Percentiles rank a stretch among this genome's conserved stretches.
Conservation (phyloP, 2,329 filamentous ascomycete genomes). For the Ophidiomyces ophidiicola region DNA sequence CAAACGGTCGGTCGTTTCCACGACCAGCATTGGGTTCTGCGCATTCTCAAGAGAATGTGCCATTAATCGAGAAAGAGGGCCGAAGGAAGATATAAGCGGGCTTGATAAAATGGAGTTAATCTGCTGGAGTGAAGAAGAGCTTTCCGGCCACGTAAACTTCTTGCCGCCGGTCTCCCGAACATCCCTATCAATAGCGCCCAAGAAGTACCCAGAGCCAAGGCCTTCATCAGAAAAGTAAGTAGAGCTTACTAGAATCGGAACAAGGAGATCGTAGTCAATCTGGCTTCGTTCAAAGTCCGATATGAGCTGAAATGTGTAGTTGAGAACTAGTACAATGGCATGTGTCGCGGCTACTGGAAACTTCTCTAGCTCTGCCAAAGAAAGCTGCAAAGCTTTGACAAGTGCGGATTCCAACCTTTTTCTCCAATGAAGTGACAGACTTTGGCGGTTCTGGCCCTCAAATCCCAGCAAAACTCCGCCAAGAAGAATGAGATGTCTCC, state of each 20-base stretch:
- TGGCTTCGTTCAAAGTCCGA: slow-evolving; percentile 46
- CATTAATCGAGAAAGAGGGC: slow-evolving; percentile 50
- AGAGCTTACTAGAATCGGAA: slow-evolving; percentile 57
- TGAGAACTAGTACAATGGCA: slow-evolving; percentile 57
- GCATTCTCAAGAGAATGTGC: slow-evolving; percentile 50
- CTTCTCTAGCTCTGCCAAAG: slow-evolving; percentile 47
- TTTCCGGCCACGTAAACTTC: slow-evolving; percentile 53
- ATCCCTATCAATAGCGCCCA: slow-evolving; percentile 57
- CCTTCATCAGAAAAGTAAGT: slow-evolving; percentile 60
- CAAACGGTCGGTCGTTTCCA: slow-evolving; percentile 46
- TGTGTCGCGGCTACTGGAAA: slow-evolving; percentile 40
- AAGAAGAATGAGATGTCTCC: slow-evolving; percentile 74
- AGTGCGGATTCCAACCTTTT: slow-evolving; percentile 60
- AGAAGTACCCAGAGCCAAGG: slow-evolving; percentile 62
- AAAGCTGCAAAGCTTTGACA: slow-evolving; percentile 63
- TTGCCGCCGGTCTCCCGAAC: slow-evolving; percentile 43
- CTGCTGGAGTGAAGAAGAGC: slow-evolving; percentile 46
- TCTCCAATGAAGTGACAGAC: slow-evolving; percentile 52
- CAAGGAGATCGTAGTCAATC: slow-evolving; percentile 55
- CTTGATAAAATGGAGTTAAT: slow-evolving; percentile 45
- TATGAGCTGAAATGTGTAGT: slow-evolving; percentile 62
- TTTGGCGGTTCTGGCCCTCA: slow-evolving; percentile 50
- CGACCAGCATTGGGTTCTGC: slow-evolving; percentile 33
- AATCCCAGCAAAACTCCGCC: slow-evolving; percentile 68
- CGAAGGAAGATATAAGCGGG: slow-evolving; percentile 49